These are phyloP conservation scores for Puccinia triticina DNA, from an alignment of 1,284 basidiomycete species.

Conservation along the genomic window DNA sequence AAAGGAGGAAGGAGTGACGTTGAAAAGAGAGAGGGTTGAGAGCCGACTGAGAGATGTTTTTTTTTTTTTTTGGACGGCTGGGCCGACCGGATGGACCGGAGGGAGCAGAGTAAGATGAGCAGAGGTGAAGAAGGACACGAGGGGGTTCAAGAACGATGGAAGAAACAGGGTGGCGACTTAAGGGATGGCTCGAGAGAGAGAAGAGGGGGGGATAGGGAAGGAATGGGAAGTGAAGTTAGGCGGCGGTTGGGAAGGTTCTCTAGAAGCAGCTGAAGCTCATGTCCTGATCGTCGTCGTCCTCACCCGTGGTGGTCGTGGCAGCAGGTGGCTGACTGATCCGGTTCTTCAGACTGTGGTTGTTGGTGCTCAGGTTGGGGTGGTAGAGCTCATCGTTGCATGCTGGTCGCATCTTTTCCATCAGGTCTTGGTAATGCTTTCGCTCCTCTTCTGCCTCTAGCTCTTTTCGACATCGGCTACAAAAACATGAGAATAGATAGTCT, in stretches of 20 bases:
- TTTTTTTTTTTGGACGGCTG: too few species aligned
- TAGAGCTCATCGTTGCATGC: background rate
- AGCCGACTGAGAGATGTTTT: too few species aligned
- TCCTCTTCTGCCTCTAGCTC: constrained; percentile 46
- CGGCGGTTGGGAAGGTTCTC: background rate
- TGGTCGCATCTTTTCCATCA: background rate
- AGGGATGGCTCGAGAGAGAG: background rate
- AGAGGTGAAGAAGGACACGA: too few species aligned
- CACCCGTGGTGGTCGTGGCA: background rate
- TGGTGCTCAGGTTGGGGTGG: constrained; percentile 16
- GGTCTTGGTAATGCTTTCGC: background rate
- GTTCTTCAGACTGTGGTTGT: constrained; percentile 1
- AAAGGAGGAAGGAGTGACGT: too few species aligned
- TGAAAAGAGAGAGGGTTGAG: too few species aligned
- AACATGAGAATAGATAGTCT: constrained; percentile 51
- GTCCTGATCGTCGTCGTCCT: background rate
- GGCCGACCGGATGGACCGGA: too few species aligned
- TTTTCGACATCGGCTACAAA: constrained; percentile 48
- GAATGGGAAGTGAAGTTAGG: background rate
- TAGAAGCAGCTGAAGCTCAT: constrained; percentile 26
- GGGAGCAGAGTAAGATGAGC: too few species aligned
- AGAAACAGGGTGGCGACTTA: background rate
- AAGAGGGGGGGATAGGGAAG: background rate
- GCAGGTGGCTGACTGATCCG: constrained; percentile 1
- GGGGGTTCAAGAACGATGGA: background rate